Evolutionary conservation across 1,284 basidiomycete species (phyloP), one percentile per base, ranked within the genome.

Genomic region (Moniliophthora roreri): DNA sequence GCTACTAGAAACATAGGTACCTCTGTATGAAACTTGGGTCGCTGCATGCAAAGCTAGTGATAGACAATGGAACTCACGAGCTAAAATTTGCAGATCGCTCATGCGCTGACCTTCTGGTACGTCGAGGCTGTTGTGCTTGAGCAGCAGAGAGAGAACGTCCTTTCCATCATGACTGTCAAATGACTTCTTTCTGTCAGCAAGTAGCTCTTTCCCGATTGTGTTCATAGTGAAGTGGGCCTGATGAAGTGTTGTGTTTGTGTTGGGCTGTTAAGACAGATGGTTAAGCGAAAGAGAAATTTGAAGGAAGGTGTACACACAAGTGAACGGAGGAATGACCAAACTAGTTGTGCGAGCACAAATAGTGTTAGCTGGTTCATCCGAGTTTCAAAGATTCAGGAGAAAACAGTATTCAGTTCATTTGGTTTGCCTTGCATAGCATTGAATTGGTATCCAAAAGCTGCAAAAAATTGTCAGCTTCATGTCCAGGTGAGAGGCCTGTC

Each of bases 41-140:
- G n/a, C 9, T 6, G 26, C 11, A n/a, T n/a, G n/a, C n/a, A n/a
- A n/a, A n/a, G n/a, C n/a, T n/a, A n/a, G n/a, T n/a, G n/a, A n/a
- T n/a, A n/a, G n/a, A n/a, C n/a, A n/a, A n/a, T n/a, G n/a, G n/a
- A 5, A 81, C 78, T 73, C 74, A 83, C 91, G 91, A 8, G 84
- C 81, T 26, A 88, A 61, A 0, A 93, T 83, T 59, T 93, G 90
- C 23, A 82, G 77, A 58, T 93, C 89, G n/a, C 76, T 76, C 72
- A 94, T 69, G 36, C 77, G 74, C 58, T 89, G 84, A 35, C 65
- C 74, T n/a, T 81, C 77, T 0, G 79, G 74, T 8, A 85, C 62
- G 50, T 85, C 82, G 1, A 73, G 70, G 2, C 79, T 77, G 61
- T 90, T 91, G 6, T 86, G 82, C 45, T 75, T 74, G 44, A 90